A percentile compares a stretch with the other conserved stretches of the same genome.
Evolutionary conservation across 73 alveolate species (phyloP).

Genomic region (Uronychia setigera): DNA sequence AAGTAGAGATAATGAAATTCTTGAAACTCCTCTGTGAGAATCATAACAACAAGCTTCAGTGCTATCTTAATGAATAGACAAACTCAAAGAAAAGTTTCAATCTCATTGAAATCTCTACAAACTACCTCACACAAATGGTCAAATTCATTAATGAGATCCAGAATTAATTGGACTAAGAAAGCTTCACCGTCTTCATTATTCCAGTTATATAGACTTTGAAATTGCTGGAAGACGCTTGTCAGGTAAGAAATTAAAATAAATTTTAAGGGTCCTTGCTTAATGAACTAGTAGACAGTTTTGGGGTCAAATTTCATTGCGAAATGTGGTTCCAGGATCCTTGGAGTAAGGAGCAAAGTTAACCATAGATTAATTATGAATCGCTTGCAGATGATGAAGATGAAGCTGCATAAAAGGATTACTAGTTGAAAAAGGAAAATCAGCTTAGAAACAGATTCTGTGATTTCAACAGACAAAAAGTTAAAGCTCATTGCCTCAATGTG

Average conservation of each 20-base stretch:
- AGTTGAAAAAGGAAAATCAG: not conserved
- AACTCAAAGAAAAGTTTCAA: not conserved
- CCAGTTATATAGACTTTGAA: not conserved
- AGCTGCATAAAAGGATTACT: not conserved
- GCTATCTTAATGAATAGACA: not conserved
- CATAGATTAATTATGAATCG: not conserved
- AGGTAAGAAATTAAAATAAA: not conserved
- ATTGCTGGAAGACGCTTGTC: not conserved
- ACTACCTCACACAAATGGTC: not conserved
- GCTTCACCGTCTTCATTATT: not conserved
- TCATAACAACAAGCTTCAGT: not conserved
- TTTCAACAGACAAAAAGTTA: not conserved
- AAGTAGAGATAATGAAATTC: not conserved
- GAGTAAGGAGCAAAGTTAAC: too few species aligned
- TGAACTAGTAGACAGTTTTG: not conserved
- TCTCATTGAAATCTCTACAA: not conserved
- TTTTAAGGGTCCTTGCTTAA: not conserved
- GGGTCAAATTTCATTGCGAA: not conserved
- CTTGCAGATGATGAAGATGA: not conserved
- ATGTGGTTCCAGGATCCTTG: not conserved
- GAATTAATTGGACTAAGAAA: not conserved
- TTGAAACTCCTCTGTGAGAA: not conserved
- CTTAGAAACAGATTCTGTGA: not conserved
- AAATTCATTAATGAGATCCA: not conserved
- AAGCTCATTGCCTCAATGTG: not conserved